Percentiles rank a stretch among this genome's conserved stretches.
Conservation (phyloP, 2,329 filamentous ascomycete species). For the Aspergillus pseudoviridinutans region DNA sequence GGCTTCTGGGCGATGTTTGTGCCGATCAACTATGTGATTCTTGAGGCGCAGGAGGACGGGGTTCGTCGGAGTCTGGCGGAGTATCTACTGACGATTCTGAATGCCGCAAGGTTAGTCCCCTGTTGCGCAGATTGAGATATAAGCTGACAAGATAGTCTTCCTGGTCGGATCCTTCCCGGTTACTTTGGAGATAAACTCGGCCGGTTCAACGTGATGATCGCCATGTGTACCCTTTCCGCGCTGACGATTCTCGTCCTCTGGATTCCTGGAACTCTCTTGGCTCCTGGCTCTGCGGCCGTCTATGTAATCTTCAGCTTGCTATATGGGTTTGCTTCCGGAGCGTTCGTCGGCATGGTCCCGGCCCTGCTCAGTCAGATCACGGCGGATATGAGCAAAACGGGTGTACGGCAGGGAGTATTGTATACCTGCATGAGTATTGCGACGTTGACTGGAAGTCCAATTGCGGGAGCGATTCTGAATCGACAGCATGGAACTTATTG, state of each 20-base stretch:
- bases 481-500: constrained; percentile 51
- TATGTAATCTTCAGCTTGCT: constrained; percentile 61
- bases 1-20: constrained; percentile 60
- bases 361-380: constrained; percentile 67
- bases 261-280: constrained; percentile 35
- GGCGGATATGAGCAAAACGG: constrained; percentile 60
- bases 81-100: constrained; percentile 55
- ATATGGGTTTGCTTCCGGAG: constrained; percentile 65
- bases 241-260: constrained; percentile 52
- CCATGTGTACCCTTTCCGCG: constrained; percentile 34
- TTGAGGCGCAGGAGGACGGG: constrained; percentile 45
- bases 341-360: constrained; percentile 59
- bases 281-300: constrained; percentile 46
- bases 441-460: constrained; percentile 62
- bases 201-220: constrained; percentile 26
- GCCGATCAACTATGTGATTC: constrained; percentile 50
- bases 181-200: constrained; percentile 51
- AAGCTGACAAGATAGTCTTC: constrained; percentile 34
- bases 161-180: constrained; percentile 55
- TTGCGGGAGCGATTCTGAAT: constrained; percentile 57
- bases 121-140: not conserved
- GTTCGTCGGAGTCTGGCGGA: constrained; percentile 47
- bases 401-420: constrained; percentile 60
- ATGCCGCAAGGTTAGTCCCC: constrained; percentile 35
- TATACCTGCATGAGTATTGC: constrained; percentile 60